Evolutionary conservation across 129 eudicot species (phyloP), one percentile per base, ranked within the genome.

Genomic region (Oenanthe sinensis): DNA sequence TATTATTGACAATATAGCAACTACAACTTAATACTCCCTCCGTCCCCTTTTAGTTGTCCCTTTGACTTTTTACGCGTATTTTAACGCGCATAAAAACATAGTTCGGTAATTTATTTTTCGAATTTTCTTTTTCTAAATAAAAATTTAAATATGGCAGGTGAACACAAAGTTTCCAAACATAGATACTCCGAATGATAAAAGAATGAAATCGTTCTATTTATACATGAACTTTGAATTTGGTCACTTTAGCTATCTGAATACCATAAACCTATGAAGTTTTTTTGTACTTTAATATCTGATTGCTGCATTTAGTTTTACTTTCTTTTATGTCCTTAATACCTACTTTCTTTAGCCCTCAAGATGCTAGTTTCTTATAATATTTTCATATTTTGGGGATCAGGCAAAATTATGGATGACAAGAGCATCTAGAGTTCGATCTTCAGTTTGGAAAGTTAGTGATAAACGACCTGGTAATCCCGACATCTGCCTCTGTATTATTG

Each of bases 361-460:
- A 71, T 67, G 30, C 55, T 62, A 54, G 39, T 20, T 79, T 43
- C 42, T 40, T 71, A 24, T 36, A 42, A 7, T 37, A 13, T 14
- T 74, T 60, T 44, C 4, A 11, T 62, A 16, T 16, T 55, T 58
- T 62, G 60, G 44, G 58, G 49, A 85, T 75, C 88, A 93, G 98
- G 98, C 91, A 22, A 89, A 72, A 77, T 33, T 83, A 58, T 92
- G 97, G 97, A 92, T 92, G 88, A 85, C 89, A 62, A 87, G 90
- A 84, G 97, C 97, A 77, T 83, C 98, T 43, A 85, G 97, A 80
- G 85, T 84, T 62, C 86, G 98, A 78, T 87, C 98, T 83, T 93
- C 98, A 6, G 96, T 86, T 77, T 93, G 98, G 98, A 90, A 84
- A 88, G 96, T 93, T 83, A 84, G 97, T 83, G 73, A 83, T 48